These are phyloP conservation scores for Saraca asoca DNA, from an alignment of 331 rosid genomes.

Conservation along the genomic window DNA sequence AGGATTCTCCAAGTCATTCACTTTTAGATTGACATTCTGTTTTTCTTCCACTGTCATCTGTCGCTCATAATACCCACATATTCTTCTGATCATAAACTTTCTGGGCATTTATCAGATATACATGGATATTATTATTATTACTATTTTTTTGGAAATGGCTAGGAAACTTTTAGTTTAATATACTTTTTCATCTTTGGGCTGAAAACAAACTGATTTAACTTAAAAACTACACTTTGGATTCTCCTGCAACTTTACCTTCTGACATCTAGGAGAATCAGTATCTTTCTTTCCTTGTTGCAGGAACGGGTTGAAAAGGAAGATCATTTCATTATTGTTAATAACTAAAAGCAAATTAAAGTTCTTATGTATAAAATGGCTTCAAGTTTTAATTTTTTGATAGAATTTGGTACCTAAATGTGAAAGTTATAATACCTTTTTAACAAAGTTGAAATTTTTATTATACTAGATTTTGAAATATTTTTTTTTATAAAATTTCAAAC, in stretches of 20 bases:
- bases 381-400: too few relatives aligned
- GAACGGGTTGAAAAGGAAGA: not conserved
- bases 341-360: too few relatives aligned
- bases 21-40: not conserved
- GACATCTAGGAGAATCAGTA: not conserved
- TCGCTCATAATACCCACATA: slow-evolving; percentile 21
- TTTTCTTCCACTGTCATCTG: slow-evolving; percentile 15
- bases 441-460: too few relatives aligned
- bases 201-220: slow-evolving; percentile 17
- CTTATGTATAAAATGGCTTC: too few relatives aligned
- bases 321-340: not conserved
- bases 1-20: not conserved
- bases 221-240: slow-evolving; percentile 30
- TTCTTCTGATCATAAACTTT: slow-evolving; percentile 32
- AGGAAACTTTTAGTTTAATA: slow-evolving; percentile 29
- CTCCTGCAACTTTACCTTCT: slow-evolving; percentile 23
- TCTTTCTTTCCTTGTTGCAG: not conserved
- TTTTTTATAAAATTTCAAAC: too few relatives aligned
- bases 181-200: slow-evolving; percentile 30
- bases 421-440: too few relatives aligned
- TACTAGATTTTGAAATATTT: too few relatives aligned
- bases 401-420: too few relatives aligned
- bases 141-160: not conserved
- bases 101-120: slow-evolving; percentile 2
- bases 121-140: too few relatives aligned